phyloP scores from a whole-genome alignment of 2,329 filamentous ascomycete genomes.

The Didymella lethalis region DNA sequence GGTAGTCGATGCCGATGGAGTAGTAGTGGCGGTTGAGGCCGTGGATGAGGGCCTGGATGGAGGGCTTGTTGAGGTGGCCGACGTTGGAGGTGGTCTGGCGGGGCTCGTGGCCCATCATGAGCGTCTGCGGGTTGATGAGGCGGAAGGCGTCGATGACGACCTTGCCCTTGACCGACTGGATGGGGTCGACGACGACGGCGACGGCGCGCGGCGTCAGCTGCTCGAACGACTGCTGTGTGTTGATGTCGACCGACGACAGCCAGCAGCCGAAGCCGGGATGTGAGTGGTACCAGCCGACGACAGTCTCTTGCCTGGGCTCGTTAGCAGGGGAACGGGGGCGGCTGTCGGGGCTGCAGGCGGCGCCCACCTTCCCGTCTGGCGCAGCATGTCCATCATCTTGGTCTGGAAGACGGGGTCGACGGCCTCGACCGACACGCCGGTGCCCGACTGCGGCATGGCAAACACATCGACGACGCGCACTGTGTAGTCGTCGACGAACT shows the following conservation, averaged over 20 bases:
- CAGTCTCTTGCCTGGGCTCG: conserved; percentile 77
- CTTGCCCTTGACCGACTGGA: conserved; percentile 99
- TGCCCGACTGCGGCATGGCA: conserved; percentile 98
- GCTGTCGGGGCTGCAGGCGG: background rate
- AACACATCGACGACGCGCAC: conserved; percentile 98
- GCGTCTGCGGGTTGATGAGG: conserved; percentile 94
- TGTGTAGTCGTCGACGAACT: conserved; percentile 99
- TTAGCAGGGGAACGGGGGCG: background rate
- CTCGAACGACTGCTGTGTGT: conserved; percentile 99
- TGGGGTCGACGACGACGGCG: conserved; percentile 96
- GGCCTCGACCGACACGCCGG: conserved; percentile 96
- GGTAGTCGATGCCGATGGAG: conserved; percentile 97
- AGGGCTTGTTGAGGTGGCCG: conserved; percentile 98
- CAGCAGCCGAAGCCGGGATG: conserved; percentile 99
- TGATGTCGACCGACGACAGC: conserved; percentile 98
- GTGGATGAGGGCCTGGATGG: conserved; percentile 98
- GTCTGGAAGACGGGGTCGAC: conserved; percentile 99
- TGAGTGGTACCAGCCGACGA: conserved; percentile 99
- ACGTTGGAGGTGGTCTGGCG: conserved; percentile 97
- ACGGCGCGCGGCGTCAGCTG: conserved; percentile 96
- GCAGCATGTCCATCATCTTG: conserved; percentile 99
- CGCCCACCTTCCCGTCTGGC: conserved; percentile 78
- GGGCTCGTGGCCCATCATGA: conserved; percentile 98
- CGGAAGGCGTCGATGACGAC: conserved; percentile 99
- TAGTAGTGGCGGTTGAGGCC: conserved; percentile 99